Percentiles rank a stretch among this genome's conserved stretches.
Conservation (phyloP, 2,329 filamentous ascomycete species). For the Neurospora sp. region DNA sequence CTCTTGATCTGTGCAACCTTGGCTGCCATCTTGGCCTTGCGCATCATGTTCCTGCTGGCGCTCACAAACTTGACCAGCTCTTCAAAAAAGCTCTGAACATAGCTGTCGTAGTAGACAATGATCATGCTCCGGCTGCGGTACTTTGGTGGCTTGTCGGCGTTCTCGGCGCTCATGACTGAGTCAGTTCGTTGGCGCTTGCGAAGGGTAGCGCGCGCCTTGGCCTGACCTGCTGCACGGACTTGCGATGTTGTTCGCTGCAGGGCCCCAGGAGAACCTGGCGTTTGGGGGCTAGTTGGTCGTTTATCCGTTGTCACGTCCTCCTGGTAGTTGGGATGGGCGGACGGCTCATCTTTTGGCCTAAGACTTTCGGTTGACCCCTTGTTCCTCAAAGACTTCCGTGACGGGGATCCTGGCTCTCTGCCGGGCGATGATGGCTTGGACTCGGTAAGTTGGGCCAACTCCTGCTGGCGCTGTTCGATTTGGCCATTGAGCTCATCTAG, state of each 20-base stretch:
- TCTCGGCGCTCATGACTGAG: slow-evolving; percentile 42
- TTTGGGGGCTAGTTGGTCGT: slow-evolving; percentile 22
- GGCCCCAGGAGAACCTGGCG: slow-evolving; percentile 26
- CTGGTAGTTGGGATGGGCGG: slow-evolving; percentile 13
- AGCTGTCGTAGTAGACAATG: slow-evolving; percentile 86
- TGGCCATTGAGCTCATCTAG: slow-evolving; percentile 52
- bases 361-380: slow-evolving; percentile 45
- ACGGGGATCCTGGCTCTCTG: slow-evolving; percentile 8
- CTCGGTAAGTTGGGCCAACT: slow-evolving; percentile 36
- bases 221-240: slow-evolving; percentile 35
- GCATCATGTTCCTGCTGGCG: slow-evolving; percentile 69
- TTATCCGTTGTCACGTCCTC: neutral
- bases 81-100: slow-evolving; percentile 76
- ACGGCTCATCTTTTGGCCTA: slow-evolving; percentile 36
- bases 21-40: slow-evolving; percentile 79
- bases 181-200: slow-evolving; percentile 42
- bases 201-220: slow-evolving; percentile 35
- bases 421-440: slow-evolving; percentile 10
- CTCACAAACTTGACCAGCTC: slow-evolving; percentile 74
- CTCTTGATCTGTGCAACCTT: slow-evolving; percentile 58
- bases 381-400: slow-evolving; percentile 34
- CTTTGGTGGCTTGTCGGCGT: slow-evolving; percentile 31
- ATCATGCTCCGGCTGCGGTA: slow-evolving; percentile 67
- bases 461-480: slow-evolving; percentile 51
- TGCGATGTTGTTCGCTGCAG: slow-evolving; percentile 33